Base-by-base conservation (phyloP, 164 flowering plant species). In the Liriodendron chinense region DNA sequence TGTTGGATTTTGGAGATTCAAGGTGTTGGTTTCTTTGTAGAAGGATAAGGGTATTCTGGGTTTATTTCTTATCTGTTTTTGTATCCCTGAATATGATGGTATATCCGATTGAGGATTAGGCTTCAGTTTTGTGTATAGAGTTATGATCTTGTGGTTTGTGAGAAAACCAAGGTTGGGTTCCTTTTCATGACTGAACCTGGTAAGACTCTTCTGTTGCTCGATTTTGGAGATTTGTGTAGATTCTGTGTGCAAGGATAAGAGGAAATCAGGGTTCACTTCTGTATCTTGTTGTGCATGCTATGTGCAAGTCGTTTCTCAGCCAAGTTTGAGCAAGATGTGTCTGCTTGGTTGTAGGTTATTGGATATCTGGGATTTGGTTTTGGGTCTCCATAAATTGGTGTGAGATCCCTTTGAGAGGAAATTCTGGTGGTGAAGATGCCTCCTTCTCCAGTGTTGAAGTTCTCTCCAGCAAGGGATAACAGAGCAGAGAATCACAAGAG, bases 391-490 rank as follows among this genome's bases (percentile, higher is more conserved):
- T 71, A 63, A 50, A 48, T 59, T 34, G 43, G 64, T 74, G 69
- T 76, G 69, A 70, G 76, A 14, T 53, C 23, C 53, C 69, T 59
- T 75, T 72, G 22, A 47, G 68, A 16, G 48, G 70, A 53, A 66
- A 25, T 79, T 72, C 13, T 28, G 73, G 78, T 61, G 63, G 80
- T 16, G 69, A 82, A 76, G 76, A 93, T 93, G 97, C 92, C 97
- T 47, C 94, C 96, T 73, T 89, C 97, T 64, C 96, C 98, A 53
- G 89, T 90, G 70, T 69, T 86, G 82, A 87, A 94, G 73, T 82
- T 78, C 70, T 91, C 97, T 24, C 97, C 96, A 0, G 82, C 87
- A 23, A 84, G 93, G 82, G 92, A 87, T 76, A 59, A 72, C 10
- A 86, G 83, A 79, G 75, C 63, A 0, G 89, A 87, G 12, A 83